Percentiles rank a stretch among this genome's conserved stretches.
Evolutionary conservation across 2,329 filamentous ascomycete species (phyloP).

Genomic region (Juglanconis oblonga): DNA sequence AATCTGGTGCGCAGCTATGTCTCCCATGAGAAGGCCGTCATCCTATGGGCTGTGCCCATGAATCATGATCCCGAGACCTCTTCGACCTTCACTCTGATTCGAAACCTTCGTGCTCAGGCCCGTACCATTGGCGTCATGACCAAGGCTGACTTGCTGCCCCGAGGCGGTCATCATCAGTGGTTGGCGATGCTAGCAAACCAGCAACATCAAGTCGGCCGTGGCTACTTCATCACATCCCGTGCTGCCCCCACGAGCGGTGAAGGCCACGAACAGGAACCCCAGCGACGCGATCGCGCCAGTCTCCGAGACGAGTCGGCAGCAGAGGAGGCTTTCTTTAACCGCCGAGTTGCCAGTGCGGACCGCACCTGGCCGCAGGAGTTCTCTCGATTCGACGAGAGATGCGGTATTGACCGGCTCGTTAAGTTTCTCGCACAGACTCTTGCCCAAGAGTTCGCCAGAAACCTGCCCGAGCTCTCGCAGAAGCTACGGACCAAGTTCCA

Average conservation of each 20-base stretch:
- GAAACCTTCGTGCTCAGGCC: slow-evolving; percentile 50
- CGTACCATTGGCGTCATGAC: slow-evolving; percentile 76
- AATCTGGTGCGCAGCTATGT: slow-evolving; percentile 72
- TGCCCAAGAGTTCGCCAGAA: slow-evolving; percentile 51
- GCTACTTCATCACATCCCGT: slow-evolving; percentile 75
- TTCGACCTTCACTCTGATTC: slow-evolving; percentile 63
- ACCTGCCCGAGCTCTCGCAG: slow-evolving; percentile 39
- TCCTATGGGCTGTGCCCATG: slow-evolving; percentile 76
- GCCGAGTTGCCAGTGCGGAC: slow-evolving; percentile 20
- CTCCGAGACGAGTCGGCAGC: slow-evolving; percentile 41
- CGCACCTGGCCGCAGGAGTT: slow-evolving; percentile 48
- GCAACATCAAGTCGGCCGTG: slow-evolving; percentile 64
- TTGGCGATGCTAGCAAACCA: slow-evolving; percentile 48
- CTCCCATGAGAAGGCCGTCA: slow-evolving; percentile 64
- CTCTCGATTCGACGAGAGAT: slow-evolving; percentile 43
- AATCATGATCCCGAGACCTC: slow-evolving; percentile 76
- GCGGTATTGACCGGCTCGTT: slow-evolving; percentile 52
- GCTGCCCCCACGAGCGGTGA: slow-evolving; percentile 40
- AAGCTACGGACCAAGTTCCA: slow-evolving; percentile 50
- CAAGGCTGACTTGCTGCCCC: slow-evolving; percentile 72
- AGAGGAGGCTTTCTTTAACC: slow-evolving; percentile 52
- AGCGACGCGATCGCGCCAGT: slow-evolving; percentile 28
- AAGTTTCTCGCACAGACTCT: slow-evolving; percentile 51
- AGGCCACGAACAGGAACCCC: slow-evolving; percentile 40
- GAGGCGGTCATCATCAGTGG: slow-evolving; percentile 55